These are phyloP conservation scores for Lachnellula occidentalis DNA, from an alignment of 2,329 filamentous ascomycete genomes.

Conservation along the genomic window DNA sequence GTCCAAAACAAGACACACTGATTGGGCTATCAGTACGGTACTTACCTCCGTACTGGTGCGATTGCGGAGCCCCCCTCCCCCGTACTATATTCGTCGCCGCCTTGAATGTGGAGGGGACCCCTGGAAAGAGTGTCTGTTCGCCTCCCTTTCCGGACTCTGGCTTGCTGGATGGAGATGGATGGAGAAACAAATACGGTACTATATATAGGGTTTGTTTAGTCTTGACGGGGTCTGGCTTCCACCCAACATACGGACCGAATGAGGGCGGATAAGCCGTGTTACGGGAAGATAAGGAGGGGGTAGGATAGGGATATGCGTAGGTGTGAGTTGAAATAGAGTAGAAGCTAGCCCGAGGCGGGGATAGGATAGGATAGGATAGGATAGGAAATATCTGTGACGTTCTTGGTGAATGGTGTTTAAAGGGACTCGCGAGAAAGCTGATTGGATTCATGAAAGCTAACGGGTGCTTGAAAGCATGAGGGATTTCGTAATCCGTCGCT, in stretches of 20 bases:
- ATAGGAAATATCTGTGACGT: background rate
- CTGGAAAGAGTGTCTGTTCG: background rate
- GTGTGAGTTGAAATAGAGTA: no score
- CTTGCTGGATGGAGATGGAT: background rate
- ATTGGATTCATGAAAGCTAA: background rate
- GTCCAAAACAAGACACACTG: background rate
- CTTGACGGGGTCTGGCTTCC: background rate
- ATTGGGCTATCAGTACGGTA: background rate
- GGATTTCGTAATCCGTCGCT: slow-evolving; percentile 2
- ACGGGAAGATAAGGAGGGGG: slow-evolving; percentile 3
- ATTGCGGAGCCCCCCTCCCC: slow-evolving; percentile 1
- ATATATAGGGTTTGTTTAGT: background rate
- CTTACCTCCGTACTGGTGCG: background rate
- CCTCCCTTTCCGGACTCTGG: background rate
- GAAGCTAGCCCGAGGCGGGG: background rate
- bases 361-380: background rate
- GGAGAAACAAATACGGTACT: background rate
- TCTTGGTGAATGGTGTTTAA: no score
- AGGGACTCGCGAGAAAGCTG: no score
- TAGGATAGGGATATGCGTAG: background rate
- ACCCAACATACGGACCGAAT: background rate
- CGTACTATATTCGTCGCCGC: slow-evolving; percentile 1
- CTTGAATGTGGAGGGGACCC: background rate
- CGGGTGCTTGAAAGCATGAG: background rate
- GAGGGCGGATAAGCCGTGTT: background rate